A percentile compares a stretch with the other conserved stretches of the same genome.
These are phyloP conservation scores for Xylaria cubensis DNA, from an alignment of 495 filamentous ascomycete species.

Conservation along the genomic window DNA sequence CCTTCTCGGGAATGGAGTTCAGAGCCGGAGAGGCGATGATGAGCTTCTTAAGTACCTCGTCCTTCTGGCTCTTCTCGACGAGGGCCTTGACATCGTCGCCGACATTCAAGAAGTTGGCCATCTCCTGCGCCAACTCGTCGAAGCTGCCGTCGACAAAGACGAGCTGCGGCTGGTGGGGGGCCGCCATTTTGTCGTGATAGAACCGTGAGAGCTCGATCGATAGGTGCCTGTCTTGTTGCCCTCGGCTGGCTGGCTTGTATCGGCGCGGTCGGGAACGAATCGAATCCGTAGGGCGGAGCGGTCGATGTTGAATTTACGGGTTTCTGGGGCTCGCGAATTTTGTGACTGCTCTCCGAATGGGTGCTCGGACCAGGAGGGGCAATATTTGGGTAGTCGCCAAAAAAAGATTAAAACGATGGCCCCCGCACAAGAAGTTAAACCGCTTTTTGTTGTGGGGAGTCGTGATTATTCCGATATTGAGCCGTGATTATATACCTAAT, in stretches of 20 bases:
- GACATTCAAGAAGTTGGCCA: conserved; percentile 80
- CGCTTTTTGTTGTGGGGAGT: conserved; percentile 29
- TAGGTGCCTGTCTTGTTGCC: conserved; percentile 6
- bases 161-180: conserved; percentile 45
- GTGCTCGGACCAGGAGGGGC: conserved; percentile 28
- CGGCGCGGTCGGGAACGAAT: conserved; percentile 26
- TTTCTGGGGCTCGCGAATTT: conserved; percentile 24
- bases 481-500: conserved; percentile 4
- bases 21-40: conserved; percentile 74
- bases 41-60: conserved; percentile 88
- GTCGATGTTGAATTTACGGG: conserved; percentile 24
- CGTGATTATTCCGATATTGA: conserved; percentile 26
- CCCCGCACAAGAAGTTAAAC: conserved; percentile 24
- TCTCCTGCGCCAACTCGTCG: conserved; percentile 85
- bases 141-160: conserved; percentile 92
- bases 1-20: conserved; percentile 88
- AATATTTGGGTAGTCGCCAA: conserved; percentile 9
- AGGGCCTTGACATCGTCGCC: conserved; percentile 74
- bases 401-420: conserved; percentile 6
- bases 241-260: neutral
- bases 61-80: conserved; percentile 72
- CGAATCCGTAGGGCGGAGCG: conserved; percentile 29
- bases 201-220: conserved; percentile 7
- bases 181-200: conserved; percentile 26
- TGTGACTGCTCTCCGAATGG: conserved; percentile 25